Base-by-base conservation (phyloP, 305 asterid species). In the Stenogyne calaminthoides region DNA sequence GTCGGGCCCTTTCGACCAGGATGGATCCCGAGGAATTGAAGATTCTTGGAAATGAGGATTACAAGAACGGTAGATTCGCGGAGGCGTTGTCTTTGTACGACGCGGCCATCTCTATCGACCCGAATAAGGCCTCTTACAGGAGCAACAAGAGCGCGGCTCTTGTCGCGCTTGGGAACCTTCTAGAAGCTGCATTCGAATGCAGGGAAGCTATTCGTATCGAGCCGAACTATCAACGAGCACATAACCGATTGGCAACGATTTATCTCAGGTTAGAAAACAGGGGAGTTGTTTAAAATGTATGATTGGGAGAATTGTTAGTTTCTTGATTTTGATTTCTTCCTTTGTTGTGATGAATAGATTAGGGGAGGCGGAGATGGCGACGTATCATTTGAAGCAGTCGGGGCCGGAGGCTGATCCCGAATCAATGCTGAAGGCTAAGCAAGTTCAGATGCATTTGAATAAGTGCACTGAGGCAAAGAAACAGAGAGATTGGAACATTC, bases 91-190 rank as follows among this genome's bases (percentile, higher is more conserved):
- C 98, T 16, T 79, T 90, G 63, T 92, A 92, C 62, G 99, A 94
- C 25, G 98, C 98, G 7, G 99, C 99, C 0, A 92, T 92, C 64
- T 88, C 99, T 4, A 84, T 95, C 37, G 97, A 95, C 64, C 98
- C 99, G 0, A 85, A 84, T 49, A 95, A 92, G 84, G 99, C 99
- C 27, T 86, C 98, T 40, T 95, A 95, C 16, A 65, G 99, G 36
- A 92, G 99, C 90, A 95, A 95, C 78, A 95, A 92, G 79, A 86
- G 96, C n/a, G 99, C 99, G 0, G 99, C 99, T 5, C 80, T 95
- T 16, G 88, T 95, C 10, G 96, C 98, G 12, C 39, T 95, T 52
- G 99, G 98, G 42, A 82, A 84, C 84, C 94, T 92, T 78, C 91
- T 92, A 16, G 91, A 92, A 74, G 99, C 99, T 3, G 97, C 88